Conservation (phyloP, 805 yeast species). For the Wickerhamiella parazyma region DNA sequence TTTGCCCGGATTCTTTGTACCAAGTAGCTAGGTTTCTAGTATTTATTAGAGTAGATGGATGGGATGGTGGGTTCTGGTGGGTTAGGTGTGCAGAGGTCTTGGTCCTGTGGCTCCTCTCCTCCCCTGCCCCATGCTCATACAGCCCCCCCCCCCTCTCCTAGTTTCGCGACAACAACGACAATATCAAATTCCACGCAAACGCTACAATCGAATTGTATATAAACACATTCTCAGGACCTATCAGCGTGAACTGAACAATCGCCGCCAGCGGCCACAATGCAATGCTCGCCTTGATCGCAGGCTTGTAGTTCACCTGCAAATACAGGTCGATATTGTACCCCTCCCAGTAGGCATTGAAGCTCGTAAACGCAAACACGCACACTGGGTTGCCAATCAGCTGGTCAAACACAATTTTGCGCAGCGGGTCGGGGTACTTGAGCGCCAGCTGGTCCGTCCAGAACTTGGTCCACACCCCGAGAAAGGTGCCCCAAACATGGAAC, state of each 20-base stretch:
- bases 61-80: too few species aligned
- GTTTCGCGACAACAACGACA: constrained; percentile 7
- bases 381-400: constrained; percentile 26
- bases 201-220: constrained; percentile 17
- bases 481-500: constrained; percentile 28
- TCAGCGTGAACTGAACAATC: constrained; percentile 15
- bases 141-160: neutral
- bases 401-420: constrained; percentile 22
- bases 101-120: too few species aligned
- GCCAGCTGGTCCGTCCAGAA: constrained; percentile 27
- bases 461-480: constrained; percentile 27
- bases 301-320: constrained; percentile 19
- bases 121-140: too few species aligned
- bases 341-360: constrained; percentile 27
- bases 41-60: neutral
- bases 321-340: constrained; percentile 24
- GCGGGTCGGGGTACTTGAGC: constrained; percentile 14
- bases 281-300: constrained; percentile 18
- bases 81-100: too few species aligned
- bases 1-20: constrained; percentile 66
- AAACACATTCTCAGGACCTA: constrained; percentile 17
- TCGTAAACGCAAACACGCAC: constrained; percentile 22
- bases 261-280: constrained; percentile 22
- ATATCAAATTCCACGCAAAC: constrained; percentile 23
- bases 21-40: constrained; percentile 11